Evolutionary conservation across 108 stramenopile genomes (phyloP), one percentile per base, ranked within the genome.

Genomic region (Cafeteria roenbergensis): DNA sequence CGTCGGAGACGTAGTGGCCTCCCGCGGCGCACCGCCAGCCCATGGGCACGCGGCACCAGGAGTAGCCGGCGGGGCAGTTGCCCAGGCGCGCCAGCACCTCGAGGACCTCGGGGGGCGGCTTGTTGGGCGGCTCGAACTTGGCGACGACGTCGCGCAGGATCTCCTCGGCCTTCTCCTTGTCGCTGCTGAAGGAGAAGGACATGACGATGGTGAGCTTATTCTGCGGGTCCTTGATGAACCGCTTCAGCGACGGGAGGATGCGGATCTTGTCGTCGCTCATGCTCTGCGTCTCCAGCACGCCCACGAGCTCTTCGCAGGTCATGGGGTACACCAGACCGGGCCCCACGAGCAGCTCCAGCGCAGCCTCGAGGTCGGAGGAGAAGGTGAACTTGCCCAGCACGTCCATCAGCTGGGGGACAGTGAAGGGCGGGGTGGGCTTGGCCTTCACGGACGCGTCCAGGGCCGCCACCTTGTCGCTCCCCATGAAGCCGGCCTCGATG

Each of bases 151-250:
- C 52, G 24, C 52, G 20, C 52, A 53, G 52, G 52, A 53, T 53
- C 52, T 53, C 52, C 52, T 53, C 52, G 9, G 52, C 52, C 52
- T 53, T 53, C 2, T 25, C 52, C 52, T 53, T 21, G 52, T 53
- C 52, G 9, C 2, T 2, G n/a, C 17, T 22, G n/a, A 53, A 53
- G n/a, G 52, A 53, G 52, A 53, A 53, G n/a, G 52, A 53, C 24
- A 22, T 22, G 17, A 53, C 52, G 52, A 53, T 53, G 24, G 20
- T 25, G 2, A 25, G 24, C 52, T 53, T 53, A 22, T 53, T 53
- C 52, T 53, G 52, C 17, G n/a, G 24, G 52, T 53, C 52, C 52
- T 53, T 9, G 52, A 53, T 53, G 24, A 53, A 25, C 52, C 2
- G 2, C 52, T 53, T 53, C 24, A 53, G 9, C 17, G 2, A 2